Percentiles rank a stretch among this genome's conserved stretches.
phyloP scores from a whole-genome alignment of 208 protist species.

The Lotmaria passim region DNA sequence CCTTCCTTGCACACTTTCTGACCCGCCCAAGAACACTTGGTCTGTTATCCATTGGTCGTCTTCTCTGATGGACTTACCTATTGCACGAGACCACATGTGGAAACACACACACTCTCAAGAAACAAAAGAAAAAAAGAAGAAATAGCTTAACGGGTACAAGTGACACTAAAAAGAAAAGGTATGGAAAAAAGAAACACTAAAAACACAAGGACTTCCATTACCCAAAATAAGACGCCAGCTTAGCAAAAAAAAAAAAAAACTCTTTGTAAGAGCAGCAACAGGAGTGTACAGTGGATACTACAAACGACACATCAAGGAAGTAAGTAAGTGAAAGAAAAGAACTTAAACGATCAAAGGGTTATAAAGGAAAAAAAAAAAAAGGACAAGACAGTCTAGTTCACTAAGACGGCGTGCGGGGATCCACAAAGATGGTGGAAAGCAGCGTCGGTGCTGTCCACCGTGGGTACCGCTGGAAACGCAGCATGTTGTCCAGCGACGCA shows the following conservation, averaged over 20 bases:
- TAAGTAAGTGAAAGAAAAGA: neutral
- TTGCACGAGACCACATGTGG: too few relatives aligned
- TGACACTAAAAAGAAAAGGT: too few relatives aligned
- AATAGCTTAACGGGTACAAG: too few relatives aligned
- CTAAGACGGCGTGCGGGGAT: conserved; percentile 11
- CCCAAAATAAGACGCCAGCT: too few relatives aligned
- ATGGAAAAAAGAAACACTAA: too few relatives aligned
- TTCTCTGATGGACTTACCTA: too few relatives aligned
- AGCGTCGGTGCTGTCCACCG: conserved; percentile 14
- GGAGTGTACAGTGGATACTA: neutral
- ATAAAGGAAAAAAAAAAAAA: conserved; percentile 16
- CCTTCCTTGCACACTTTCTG: too few relatives aligned
- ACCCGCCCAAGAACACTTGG: too few relatives aligned
- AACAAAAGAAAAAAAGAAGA: too few relatives aligned
- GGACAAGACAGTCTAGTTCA: conserved; percentile 4
- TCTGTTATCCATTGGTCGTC: too few relatives aligned
- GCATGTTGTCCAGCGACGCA: conserved; percentile 42
- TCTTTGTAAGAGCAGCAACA: conserved; percentile 1
- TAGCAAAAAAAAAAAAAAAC: conserved; percentile 9
- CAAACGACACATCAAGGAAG: neutral
- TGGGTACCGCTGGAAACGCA: conserved; percentile 31
- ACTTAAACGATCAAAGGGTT: conserved; percentile 19
- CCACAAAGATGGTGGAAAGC: conserved; percentile 34
- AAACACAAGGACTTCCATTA: too few relatives aligned
- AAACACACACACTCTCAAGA: too few relatives aligned